Percentiles rank a stretch among this genome's conserved stretches.
Evolutionary conservation across 768 basidiomycete genomes (phyloP).

Genomic region (Heimioporus sp.): DNA sequence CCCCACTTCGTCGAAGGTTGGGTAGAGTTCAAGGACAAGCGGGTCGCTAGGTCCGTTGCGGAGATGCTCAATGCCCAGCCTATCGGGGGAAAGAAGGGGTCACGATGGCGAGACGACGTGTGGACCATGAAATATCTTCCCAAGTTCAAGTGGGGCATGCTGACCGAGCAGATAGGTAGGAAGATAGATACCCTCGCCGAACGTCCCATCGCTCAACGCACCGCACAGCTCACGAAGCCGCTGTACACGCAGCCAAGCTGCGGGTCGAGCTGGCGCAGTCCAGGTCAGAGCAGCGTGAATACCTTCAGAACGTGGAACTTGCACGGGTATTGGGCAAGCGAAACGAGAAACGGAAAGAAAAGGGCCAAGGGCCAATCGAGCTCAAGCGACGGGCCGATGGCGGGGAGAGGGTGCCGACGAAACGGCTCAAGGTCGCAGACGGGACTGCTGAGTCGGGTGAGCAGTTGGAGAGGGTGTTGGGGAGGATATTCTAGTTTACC

Average conservation of each 20-base stretch:
- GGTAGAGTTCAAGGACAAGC: constrained; percentile 97
- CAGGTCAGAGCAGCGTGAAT: constrained; percentile 84
- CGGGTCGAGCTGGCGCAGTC: constrained; percentile 90
- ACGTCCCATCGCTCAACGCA: constrained; percentile 6
- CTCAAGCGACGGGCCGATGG: constrained; percentile 15
- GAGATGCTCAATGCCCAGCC: constrained; percentile 95
- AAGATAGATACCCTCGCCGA: constrained; percentile 12
- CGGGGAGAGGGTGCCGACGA: constrained; percentile 12
- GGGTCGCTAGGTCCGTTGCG: constrained; percentile 83
- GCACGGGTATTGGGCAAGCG: constrained; percentile 84
- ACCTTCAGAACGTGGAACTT: constrained; percentile 91
- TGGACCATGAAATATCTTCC: constrained; percentile 99
- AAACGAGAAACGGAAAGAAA: constrained; percentile 61
- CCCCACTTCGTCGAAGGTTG: constrained; percentile 94
- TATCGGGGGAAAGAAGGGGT: constrained; percentile 91
- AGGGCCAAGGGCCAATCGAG: constrained; percentile 47
- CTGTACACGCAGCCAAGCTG: constrained; percentile 82
- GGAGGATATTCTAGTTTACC: constrained; percentile 47
- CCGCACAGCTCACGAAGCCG: constrained; percentile 83
- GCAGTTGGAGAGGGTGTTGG: constrained; percentile 44
- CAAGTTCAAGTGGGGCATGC: constrained; percentile 98
- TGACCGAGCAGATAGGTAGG: constrained; percentile 97
- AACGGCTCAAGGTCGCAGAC: constrained; percentile 10
- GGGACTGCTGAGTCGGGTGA: constrained; percentile 9
- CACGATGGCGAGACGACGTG: constrained; percentile 92